Conservation (phyloP, 768 basidiomycete genomes). For the Pleurotus tuoliensis region DNA sequence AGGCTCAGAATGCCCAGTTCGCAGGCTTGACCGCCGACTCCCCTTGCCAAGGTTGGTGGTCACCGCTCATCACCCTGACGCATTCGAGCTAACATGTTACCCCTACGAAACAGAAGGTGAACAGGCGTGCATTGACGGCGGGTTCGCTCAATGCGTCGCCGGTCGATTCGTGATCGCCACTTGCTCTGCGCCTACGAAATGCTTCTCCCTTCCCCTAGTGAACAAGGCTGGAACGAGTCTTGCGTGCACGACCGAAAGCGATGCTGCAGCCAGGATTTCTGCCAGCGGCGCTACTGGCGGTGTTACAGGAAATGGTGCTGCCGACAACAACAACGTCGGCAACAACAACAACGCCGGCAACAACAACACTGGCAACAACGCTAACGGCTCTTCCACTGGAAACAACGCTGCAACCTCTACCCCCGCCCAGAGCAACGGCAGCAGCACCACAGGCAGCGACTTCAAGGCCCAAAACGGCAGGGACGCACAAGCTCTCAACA, state of each 20-base stretch:
- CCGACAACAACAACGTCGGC: background rate
- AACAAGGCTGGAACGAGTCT: slow-evolving; percentile 49
- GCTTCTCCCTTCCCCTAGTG: slow-evolving; percentile 52
- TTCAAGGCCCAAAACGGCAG: slow-evolving; percentile 32
- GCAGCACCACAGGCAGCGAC: slow-evolving; percentile 9
- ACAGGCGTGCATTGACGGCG: slow-evolving; percentile 39
- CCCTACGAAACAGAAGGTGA: slow-evolving; percentile 29
- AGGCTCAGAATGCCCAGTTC: slow-evolving; percentile 51
- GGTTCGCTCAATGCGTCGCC: slow-evolving; percentile 50
- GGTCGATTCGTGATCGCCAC: slow-evolving; percentile 38
- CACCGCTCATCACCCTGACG: background rate
- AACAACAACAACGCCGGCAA: slow-evolving; percentile 1
- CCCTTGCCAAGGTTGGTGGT: slow-evolving; percentile 34
- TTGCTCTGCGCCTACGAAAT: slow-evolving; percentile 35
- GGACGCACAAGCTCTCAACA: slow-evolving; percentile 35
- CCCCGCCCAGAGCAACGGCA: background rate
- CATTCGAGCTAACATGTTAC: slow-evolving; percentile 20
- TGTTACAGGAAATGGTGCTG: slow-evolving; percentile 26
- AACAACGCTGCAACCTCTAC: background rate
- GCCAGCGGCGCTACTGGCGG: slow-evolving; percentile 32
- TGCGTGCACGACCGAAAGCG: slow-evolving; percentile 32
- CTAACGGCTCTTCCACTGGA: background rate
- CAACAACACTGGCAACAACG: background rate
- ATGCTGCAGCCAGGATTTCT: slow-evolving; percentile 10
- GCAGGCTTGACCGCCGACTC: slow-evolving; percentile 39